phyloP scores from a whole-genome alignment of 352 stramenopile species.

The Phytophthora chlamydospora region DNA sequence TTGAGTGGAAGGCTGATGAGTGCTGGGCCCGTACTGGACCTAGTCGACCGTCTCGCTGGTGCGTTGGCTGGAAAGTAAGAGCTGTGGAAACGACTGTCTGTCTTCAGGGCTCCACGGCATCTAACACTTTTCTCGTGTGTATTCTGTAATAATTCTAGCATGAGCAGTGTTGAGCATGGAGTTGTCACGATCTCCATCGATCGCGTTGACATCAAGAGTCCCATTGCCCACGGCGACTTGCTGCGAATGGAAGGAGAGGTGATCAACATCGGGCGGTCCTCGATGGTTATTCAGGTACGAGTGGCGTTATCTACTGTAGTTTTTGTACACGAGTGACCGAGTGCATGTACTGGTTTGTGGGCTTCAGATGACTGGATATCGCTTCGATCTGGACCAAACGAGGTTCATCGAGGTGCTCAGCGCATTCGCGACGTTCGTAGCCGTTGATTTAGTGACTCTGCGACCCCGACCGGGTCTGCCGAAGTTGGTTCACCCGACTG shows the following conservation, averaged over 20 bases:
- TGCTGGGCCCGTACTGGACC: conserved; percentile 46
- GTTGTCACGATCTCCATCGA: conserved; percentile 53
- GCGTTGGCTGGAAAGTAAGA: conserved; percentile 33
- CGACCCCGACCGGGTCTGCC: conserved; percentile 38
- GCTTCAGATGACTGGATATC: conserved; percentile 44
- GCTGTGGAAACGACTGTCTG: background rate
- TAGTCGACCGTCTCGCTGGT: conserved; percentile 51
- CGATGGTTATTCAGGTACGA: conserved; percentile 47
- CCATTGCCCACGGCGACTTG: conserved; percentile 49
- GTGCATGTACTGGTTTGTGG: background rate
- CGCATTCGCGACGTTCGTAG: too few species aligned
- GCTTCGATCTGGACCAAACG: conserved; percentile 17
- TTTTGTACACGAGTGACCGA: too few species aligned
- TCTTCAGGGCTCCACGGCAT: too few species aligned
- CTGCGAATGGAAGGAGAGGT: conserved; percentile 50
- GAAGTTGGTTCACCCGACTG: conserved; percentile 36
- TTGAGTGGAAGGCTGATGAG: conserved; percentile 38
- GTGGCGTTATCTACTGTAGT: too few species aligned
- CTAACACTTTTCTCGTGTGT: background rate
- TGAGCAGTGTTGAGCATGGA: conserved; percentile 20
- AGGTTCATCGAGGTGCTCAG: too few species aligned
- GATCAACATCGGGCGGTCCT: conserved; percentile 45
- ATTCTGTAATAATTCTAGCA: background rate
- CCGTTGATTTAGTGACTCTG: too few species aligned
- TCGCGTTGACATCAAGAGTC: conserved; percentile 45